Conservation (phyloP, 805 yeast genomes). For the Ogataea zsoltii region DNA sequence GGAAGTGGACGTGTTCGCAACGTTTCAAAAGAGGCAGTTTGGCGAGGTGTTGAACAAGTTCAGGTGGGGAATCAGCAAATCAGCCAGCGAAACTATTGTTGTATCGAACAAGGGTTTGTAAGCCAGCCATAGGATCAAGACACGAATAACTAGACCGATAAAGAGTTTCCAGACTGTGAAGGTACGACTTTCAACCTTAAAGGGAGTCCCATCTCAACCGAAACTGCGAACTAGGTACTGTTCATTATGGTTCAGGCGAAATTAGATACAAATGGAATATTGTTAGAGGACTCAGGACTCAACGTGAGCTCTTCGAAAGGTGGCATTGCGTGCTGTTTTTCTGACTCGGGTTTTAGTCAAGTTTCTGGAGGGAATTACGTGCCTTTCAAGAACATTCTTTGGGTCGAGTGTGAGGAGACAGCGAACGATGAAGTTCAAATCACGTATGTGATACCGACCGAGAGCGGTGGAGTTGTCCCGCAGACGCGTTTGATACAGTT, state of each 20-base stretch:
- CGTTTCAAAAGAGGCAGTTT: no score
- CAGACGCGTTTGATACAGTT: slow-evolving; percentile 14
- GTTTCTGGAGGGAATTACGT: slow-evolving; percentile 16
- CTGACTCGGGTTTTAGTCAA: slow-evolving; percentile 9
- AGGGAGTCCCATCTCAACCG: no score
- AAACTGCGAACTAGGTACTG: no score
- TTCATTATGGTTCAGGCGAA: slow-evolving; percentile 13
- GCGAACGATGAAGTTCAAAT: slow-evolving; percentile 25
- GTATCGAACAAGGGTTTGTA: no score
- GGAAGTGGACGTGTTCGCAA: no score
- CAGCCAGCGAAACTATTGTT: no score
- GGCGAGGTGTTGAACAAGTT: no score
- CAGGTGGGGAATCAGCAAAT: no score
- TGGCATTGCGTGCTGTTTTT: slow-evolving; percentile 17
- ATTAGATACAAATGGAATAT: slow-evolving; percentile 11
- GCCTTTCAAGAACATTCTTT: slow-evolving; percentile 27
- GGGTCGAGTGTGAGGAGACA: slow-evolving; percentile 25
- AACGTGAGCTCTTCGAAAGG: not conserved
- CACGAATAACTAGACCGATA: no score
- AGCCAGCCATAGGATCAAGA: no score
- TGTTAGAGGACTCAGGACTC: slow-evolving; percentile 4
- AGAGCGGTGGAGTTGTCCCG: not conserved
- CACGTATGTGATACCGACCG: slow-evolving; percentile 15
- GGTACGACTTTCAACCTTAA: no score
- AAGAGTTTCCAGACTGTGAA: no score